Percentiles rank a stretch among this genome's conserved stretches.
These are phyloP conservation scores for Endogone sp. DNA, from an alignment of 192 early-diverging fungal species.

Conservation along the genomic window DNA sequence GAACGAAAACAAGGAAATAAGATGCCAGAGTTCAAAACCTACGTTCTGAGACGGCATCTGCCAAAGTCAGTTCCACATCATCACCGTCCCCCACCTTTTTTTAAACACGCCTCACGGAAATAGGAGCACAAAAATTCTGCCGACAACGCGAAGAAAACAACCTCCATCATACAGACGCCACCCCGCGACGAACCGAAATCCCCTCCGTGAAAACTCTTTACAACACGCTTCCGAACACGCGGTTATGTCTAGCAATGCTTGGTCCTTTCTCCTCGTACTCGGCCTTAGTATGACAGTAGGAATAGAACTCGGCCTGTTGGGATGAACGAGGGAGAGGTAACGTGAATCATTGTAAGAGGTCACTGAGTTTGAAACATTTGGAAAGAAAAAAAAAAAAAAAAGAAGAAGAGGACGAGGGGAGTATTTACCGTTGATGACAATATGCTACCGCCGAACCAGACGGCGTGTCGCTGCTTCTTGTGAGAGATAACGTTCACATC, in stretches of 20 bases:
- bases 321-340: conserved; percentile 7
- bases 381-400: not conserved
- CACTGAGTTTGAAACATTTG: conserved; percentile 2
- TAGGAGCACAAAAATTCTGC: no score
- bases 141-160: no score
- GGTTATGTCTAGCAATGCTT: conserved; percentile 91
- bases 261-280: conserved; percentile 99
- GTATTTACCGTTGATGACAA: conserved; percentile 80
- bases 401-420: not conserved
- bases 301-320: conserved; percentile 80
- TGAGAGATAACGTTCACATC: conserved; percentile 98
- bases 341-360: not conserved
- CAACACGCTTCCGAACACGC: conserved; percentile 64
- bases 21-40: no score
- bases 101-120: no score
- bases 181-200: no score
- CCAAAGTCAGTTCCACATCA: no score
- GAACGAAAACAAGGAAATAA: no score
- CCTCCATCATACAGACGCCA: no score
- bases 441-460: conserved; percentile 98
- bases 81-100: no score
- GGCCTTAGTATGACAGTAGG: conserved; percentile 93
- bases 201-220: no score
- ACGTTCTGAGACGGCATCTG: no score
- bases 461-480: conserved; percentile 98